Evolutionary conservation across 306 rosid species (phyloP).

Genomic region (Lathyrus tuberosus): DNA sequence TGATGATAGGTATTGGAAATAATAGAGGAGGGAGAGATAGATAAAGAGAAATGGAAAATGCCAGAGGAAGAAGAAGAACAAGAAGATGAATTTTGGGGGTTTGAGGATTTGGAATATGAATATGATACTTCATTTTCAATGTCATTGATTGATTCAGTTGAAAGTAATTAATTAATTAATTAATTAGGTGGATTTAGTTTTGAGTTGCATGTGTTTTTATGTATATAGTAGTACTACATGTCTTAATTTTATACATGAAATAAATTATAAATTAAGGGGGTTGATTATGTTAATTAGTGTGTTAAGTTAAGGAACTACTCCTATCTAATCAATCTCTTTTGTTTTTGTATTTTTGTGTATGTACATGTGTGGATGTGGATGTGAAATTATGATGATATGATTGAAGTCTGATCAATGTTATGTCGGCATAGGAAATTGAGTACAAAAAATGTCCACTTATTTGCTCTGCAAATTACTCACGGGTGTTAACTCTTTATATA

Average conservation of each 20-base stretch:
- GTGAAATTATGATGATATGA: constrained; percentile 13
- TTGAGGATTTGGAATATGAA: constrained; percentile 87
- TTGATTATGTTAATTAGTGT: constrained; percentile 12
- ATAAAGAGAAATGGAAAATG: constrained; percentile 80
- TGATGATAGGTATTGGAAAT: constrained; percentile 69
- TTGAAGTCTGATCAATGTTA: neutral
- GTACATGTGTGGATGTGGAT: constrained; percentile 1
- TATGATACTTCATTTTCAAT: constrained; percentile 72
- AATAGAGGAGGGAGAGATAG: constrained; percentile 69
- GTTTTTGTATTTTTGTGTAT: neutral
- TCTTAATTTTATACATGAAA: neutral
- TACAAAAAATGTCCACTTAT: no score
- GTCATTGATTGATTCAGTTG: constrained; percentile 65
- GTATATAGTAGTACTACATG: constrained; percentile 22
- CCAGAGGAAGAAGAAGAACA: constrained; percentile 76
- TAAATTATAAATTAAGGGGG: neutral
- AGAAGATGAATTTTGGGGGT: constrained; percentile 85
- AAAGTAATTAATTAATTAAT: constrained; percentile 40
- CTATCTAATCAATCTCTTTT: constrained; percentile 31
- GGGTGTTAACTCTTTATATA: constrained; percentile 5
- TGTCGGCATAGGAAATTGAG: constrained; percentile 30
- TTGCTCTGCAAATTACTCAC: neutral
- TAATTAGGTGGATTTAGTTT: constrained; percentile 27
- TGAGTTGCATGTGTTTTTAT: constrained; percentile 35
- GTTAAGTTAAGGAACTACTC: neutral